Evolutionary conservation across 1,284 basidiomycete species (phyloP), one percentile per base, ranked within the genome.

Genomic region (Apiotrichum siamense): DNA sequence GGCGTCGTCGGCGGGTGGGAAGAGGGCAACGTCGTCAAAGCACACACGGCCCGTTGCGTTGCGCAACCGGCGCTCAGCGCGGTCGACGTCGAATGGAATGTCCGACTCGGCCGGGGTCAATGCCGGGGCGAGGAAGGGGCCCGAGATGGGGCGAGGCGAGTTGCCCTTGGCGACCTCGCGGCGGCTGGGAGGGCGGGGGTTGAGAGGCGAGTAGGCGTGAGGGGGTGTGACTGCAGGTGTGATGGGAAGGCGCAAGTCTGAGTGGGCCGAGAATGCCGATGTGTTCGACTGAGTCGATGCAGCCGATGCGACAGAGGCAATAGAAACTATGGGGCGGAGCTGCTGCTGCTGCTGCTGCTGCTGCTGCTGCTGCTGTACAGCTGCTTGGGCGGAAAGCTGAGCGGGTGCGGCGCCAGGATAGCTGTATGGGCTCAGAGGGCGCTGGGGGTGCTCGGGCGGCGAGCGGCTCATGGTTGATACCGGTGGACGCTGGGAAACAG

Each of bases 21-120:
- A 33, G 20, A 47, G 44, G n/a, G 36, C 53, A 24, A 50, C 48
- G 12, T 54, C 52, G 15, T 50, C 41, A 24, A 55, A 55, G 38
- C 46, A 48, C 3, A 55, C 48, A 7, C 53, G 24, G 3, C 53
- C 53, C 10, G 49, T 35, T 3, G 29, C 29, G 17, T 29, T 31
- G 12, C 42, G 44, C 18, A 55, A 37, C 1, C 44, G 49, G 15
- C 49, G 27, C 17, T 44, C 44, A 0, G 53, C 53, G 13, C 41
- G 32, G 18, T 55, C 53, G 21, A 55, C 25, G 42, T 55, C 53
- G 35, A 55, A 55, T n/a, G 44, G 27, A 3, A 40, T 17, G 38
- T 35, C 33, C 4, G 32, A 18, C 12, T 33, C 21, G 4, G 41
- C 33, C 7, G 33, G 18, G 3, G 17, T 33, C 31, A 17, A 9